Base-by-base conservation (phyloP, 1,284 basidiomycete species). In the Ceratobasidium sp. region DNA sequence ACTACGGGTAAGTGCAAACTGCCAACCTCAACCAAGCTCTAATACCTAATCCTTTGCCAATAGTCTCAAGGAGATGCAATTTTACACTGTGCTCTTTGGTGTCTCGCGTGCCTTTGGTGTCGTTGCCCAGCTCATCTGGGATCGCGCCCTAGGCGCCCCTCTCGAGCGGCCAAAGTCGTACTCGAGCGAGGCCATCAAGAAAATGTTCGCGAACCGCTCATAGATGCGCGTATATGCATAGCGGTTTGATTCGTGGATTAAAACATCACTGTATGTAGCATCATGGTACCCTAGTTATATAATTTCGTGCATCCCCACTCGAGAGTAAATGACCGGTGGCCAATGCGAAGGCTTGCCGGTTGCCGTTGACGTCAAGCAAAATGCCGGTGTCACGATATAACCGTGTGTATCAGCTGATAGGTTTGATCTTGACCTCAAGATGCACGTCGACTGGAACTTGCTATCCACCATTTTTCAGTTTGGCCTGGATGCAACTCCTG, bases 1-100 rank as follows among this genome's bases (percentile, higher is more conserved):
- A 97, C 87, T 97, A 96, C 84, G 96, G 86, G 80, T 83, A 83
- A 82, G 82, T 85, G 8, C 55, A 59, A 38, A 16, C 30, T 38
- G 20, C 20, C n/a, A 0, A 38, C 54, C 54, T 73, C 12, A 57
- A 27, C 48, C 23, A 23, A 62, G 59, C 76, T 80, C n/a, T 30
- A n/a, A 23, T 50, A 23, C 23, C 57, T 35, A 30, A 35, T 65
- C 52, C 41, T 27, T 59, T 64, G 30, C 78, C 23, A 60, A 73
- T 83, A 86, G 95, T 78, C 87, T 96, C 79, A 89, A 90, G 81
- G 91, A 97, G 85, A 96, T 96, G 92, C 90, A 95, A 84, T 97
- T 94, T 89, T 97, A 97, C 88, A 98, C 96, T 79, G 96, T 98
- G 79, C 90, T 99, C 80, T 99, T 99, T 86, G 97, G 97, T 89